Percentiles rank a stretch among this genome's conserved stretches.
Conservation (phyloP, 345 rosid species). For the Turritis glabra region DNA sequence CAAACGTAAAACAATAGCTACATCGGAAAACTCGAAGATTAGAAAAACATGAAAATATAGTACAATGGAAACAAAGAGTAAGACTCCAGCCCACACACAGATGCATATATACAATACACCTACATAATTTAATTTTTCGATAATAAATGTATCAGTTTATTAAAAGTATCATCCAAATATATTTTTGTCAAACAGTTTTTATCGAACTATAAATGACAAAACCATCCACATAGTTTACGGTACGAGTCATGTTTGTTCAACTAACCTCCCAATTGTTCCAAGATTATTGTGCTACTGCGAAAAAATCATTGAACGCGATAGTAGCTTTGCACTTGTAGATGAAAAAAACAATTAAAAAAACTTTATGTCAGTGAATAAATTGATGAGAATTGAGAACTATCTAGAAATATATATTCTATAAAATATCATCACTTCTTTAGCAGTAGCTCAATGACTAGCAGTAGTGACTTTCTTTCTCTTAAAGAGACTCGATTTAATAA, state of each 20-base stretch:
- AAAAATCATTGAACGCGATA: too few species aligned
- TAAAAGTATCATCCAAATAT: background rate
- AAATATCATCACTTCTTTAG: conserved; percentile 12
- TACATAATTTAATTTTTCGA: background rate
- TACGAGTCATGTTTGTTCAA: background rate
- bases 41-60: background rate
- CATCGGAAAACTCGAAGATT: background rate
- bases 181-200: too few species aligned
- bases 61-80: background rate
- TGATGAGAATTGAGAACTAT: background rate
- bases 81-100: background rate
- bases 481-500: conserved; percentile 13
- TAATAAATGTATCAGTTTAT: background rate
- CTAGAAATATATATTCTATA: background rate
- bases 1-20: background rate
- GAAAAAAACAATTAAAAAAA: background rate
- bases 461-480: background rate
- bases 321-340: background rate
- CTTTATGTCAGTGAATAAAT: background rate
- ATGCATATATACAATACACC: background rate
- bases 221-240: background rate
- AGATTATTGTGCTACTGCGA: background rate
- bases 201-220: background rate
- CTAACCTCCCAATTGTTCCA: background rate
- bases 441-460: conserved; percentile 19